Conservation (phyloP, 495 filamentous ascomycete species). For the Filosporella fistucella region DNA sequence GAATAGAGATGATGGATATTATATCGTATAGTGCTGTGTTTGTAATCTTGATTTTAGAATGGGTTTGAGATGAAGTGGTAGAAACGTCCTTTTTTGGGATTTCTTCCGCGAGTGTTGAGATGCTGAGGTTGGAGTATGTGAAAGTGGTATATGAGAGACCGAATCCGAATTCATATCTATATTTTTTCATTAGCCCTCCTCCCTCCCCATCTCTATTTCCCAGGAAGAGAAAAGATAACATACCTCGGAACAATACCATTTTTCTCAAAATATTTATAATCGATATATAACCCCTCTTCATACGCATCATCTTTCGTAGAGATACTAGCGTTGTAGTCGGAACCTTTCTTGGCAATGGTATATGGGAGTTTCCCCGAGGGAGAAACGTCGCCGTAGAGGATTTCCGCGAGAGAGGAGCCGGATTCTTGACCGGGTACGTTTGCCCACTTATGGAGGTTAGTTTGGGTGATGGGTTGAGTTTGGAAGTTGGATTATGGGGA, state of each 20-base stretch:
- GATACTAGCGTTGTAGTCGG: conserved; percentile 67
- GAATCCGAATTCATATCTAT: conserved; percentile 34
- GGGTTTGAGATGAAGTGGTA: conserved; percentile 67
- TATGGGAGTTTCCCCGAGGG: conserved; percentile 81
- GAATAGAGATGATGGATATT: conserved; percentile 67
- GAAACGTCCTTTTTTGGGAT: conserved; percentile 27
- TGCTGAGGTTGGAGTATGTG: conserved; percentile 38
- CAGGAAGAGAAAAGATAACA: too few relatives aligned
- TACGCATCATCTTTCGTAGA: conserved; percentile 64
- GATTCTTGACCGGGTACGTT: conserved; percentile 89
- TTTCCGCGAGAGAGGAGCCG: conserved; percentile 81
- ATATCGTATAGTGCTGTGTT: conserved; percentile 69
- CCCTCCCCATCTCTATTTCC: too few relatives aligned
- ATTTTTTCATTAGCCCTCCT: too few relatives aligned
- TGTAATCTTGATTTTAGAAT: conserved; percentile 74
- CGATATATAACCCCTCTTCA: conserved; percentile 81
- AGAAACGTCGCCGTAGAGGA: conserved; percentile 85
- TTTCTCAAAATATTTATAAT: conserved; percentile 83
- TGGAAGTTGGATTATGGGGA: too few relatives aligned
- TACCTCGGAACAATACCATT: conserved; percentile 49
- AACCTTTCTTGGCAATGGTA: conserved; percentile 59
- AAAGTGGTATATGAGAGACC: conserved; percentile 67
- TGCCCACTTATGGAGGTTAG: too few relatives aligned
- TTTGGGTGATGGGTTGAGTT: too few relatives aligned
- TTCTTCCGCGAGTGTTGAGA: conserved; percentile 42